Conservation (phyloP, 2,329 filamentous ascomycete genomes). For the Microcyclospora tardicrescens region DNA sequence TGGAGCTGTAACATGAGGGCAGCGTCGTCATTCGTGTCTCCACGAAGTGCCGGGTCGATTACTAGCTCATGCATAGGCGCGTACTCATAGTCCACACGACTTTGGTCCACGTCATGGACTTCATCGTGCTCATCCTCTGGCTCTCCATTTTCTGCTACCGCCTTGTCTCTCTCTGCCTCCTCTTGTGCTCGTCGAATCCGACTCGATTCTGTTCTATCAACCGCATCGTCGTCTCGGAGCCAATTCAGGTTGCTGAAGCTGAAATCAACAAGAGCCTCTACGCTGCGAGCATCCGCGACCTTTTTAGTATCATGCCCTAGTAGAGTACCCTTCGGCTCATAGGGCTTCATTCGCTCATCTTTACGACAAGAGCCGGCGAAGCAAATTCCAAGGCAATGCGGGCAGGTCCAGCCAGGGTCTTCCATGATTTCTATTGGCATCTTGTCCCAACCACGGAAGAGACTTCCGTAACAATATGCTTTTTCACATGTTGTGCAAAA, state of each 20-base stretch:
- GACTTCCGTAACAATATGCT: constrained; percentile 81
- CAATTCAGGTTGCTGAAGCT: constrained; percentile 75
- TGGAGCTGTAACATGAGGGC: constrained; percentile 17
- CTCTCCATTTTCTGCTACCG: constrained; percentile 3
- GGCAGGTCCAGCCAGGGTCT: constrained; percentile 73
- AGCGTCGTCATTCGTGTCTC: constrained; percentile 2
- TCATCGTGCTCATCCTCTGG: not conserved
- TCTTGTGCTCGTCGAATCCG: constrained; percentile 31
- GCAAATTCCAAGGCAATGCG: constrained; percentile 73
- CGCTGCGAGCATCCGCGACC: constrained; percentile 79
- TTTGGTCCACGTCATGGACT: not conserved
- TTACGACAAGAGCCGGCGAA: constrained; percentile 71
- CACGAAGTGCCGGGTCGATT: constrained; percentile 24
- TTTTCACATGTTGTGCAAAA: constrained; percentile 64
- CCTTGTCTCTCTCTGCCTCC: constrained; percentile 38
- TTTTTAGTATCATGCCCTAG: constrained; percentile 84
- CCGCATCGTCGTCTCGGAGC: constrained; percentile 47
- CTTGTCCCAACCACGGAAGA: constrained; percentile 84
- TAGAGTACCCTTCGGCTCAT: constrained; percentile 74
- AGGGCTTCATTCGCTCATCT: constrained; percentile 56
- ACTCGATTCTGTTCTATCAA: constrained; percentile 23
- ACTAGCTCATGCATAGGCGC: not conserved
- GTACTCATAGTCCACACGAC: not conserved
- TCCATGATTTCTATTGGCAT: constrained; percentile 76
- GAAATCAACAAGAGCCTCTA: constrained; percentile 85